These are phyloP conservation scores for Vaccinium vitisidaea DNA, from an alignment of 148 eudicot genomes.

Conservation along the genomic window DNA sequence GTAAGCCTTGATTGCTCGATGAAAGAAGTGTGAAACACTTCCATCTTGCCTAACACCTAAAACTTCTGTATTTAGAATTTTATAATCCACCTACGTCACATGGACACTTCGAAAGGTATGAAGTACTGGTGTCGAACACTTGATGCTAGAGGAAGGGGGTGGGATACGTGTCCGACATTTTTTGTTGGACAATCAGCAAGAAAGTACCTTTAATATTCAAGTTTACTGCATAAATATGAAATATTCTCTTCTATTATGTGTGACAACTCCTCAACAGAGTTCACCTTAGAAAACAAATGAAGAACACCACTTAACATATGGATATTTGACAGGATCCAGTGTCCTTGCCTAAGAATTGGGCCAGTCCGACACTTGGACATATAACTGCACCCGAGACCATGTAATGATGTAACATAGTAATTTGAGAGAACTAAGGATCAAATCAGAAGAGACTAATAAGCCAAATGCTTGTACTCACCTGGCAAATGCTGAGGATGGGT, in stretches of 20 bases:
- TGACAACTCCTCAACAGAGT: not conserved
- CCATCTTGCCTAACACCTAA: conserved; percentile 94
- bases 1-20: conserved; percentile 90
- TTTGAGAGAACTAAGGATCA: not conserved
- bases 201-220: not conserved
- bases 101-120: not conserved
- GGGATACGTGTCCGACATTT: not conserved
- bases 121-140: not conserved
- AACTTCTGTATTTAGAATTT: not conserved
- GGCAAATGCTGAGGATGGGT: conserved; percentile 92
- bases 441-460: not conserved
- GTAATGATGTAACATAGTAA: not conserved
- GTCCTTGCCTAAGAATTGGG: not conserved
- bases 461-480: conserved; percentile 37
- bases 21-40: conserved; percentile 76
- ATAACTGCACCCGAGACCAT: not conserved
- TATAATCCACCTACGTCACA: not conserved
- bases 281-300: not conserved
- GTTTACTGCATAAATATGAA: not conserved
- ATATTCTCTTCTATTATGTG: not conserved
- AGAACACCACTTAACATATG: not conserved
- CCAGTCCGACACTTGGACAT: not conserved
- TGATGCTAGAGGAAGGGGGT: not conserved
- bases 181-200: not conserved
- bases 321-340: not conserved